Evolutionary conservation across 306 rosid genomes (phyloP).

Genomic region (apple (Malus domestica)): DNA sequence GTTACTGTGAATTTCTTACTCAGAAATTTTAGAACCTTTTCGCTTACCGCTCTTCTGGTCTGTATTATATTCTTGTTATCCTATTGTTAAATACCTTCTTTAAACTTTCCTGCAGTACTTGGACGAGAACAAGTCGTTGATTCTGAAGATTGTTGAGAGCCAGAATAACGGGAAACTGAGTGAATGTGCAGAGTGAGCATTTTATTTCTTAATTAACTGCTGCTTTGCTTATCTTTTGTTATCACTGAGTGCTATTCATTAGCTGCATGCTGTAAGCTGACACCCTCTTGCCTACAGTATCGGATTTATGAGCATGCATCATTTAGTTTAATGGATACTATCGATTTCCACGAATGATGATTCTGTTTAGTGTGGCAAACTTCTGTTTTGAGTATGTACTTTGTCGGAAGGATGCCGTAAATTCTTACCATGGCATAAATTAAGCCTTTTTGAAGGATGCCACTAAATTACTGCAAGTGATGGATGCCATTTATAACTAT

Average conservation of each 20-base stretch:
- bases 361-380: background rate
- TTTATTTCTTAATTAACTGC: conserved; percentile 1
- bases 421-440: background rate
- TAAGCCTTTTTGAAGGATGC: background rate
- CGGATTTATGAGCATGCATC: background rate
- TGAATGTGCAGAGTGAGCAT: conserved; percentile 96
- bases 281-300: background rate
- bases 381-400: background rate
- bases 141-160: conserved; percentile 97
- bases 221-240: conserved; percentile 6
- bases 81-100: background rate
- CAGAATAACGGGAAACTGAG: conserved; percentile 83
- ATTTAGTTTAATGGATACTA: background rate
- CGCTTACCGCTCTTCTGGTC: background rate
- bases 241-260: background rate
- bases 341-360: background rate
- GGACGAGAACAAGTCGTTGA: conserved; percentile 98
- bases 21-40: background rate
- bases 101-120: conserved; percentile 56
- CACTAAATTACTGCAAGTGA: background rate
- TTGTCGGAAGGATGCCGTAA: background rate
- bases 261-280: background rate
- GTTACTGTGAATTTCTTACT: background rate
- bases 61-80: background rate
- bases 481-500: background rate